Conservation (phyloP, 805 yeast genomes). For the Yarrowia yakushimensis region DNA sequence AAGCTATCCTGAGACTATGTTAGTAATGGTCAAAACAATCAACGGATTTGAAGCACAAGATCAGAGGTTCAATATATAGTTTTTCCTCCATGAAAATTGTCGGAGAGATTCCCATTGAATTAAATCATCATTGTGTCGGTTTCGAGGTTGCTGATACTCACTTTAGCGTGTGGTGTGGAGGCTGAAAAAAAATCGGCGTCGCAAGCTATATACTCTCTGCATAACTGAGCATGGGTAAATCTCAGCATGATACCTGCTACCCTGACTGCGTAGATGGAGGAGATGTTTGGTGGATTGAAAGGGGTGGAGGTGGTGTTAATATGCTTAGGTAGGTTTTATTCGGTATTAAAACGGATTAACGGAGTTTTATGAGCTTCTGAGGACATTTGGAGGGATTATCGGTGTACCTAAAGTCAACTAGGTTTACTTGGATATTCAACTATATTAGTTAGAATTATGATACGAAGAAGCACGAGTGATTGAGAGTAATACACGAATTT, state of each 20-base stretch:
- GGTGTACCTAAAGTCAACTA: no score
- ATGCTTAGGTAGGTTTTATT: no score
- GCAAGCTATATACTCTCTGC: not conserved
- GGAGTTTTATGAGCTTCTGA: no score
- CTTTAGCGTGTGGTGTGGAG: not conserved
- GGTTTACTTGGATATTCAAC: no score
- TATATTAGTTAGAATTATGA: no score
- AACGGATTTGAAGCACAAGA: not conserved
- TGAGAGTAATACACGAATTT: no score
- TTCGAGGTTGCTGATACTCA: not conserved
- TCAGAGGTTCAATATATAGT: slow-evolving; percentile 1
- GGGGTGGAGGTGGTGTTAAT: no score
- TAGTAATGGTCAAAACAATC: not conserved
- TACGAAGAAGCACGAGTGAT: no score
- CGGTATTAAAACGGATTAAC: no score
- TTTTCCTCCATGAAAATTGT: slow-evolving; percentile 4
- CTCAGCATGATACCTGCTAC: not conserved
- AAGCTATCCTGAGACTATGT: not conserved
- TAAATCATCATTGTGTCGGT: not conserved
- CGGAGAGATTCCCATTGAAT: slow-evolving; percentile 6
- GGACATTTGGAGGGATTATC: no score
- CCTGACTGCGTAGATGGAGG: not conserved
- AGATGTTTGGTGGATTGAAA: no score
- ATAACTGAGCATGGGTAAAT: not conserved
- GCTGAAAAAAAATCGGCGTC: not conserved